A percentile compares a stretch with the other conserved stretches of the same genome.
Evolutionary conservation across 805 yeast genomes (phyloP).

Genomic region (Saturnispora gosingensis): DNA sequence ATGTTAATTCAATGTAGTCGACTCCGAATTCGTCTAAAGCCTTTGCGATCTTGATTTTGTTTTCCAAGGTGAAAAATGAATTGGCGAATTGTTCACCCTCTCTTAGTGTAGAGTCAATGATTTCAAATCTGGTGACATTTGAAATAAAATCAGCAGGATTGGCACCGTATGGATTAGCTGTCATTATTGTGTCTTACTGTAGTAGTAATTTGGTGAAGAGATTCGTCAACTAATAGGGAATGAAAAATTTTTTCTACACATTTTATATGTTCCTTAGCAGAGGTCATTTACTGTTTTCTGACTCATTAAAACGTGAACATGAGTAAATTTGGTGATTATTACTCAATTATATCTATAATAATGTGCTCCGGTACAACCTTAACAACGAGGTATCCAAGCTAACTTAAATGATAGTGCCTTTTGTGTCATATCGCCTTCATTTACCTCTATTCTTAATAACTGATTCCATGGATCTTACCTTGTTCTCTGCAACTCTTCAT

Average conservation of each 20-base stretch:
- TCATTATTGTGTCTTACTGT: neutral
- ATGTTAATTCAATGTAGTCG: constrained; percentile 50
- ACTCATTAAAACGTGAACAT: neutral
- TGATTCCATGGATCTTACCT: neutral
- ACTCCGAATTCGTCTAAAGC: constrained; percentile 55
- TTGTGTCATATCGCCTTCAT: no score
- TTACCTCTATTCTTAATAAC: no score
- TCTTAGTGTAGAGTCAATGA: constrained; percentile 50
- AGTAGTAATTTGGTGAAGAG: neutral
- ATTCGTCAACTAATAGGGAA: neutral
- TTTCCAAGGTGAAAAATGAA: constrained; percentile 49
- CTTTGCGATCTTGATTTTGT: constrained; percentile 48
- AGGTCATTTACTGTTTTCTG: neutral
- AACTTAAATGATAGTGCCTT: neutral
- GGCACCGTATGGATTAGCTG: constrained; percentile 47
- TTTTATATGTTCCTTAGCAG: neutral
- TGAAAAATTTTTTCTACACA: neutral
- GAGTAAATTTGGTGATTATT: neutral
- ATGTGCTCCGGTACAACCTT: neutral
- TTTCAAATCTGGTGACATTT: constrained; percentile 42
- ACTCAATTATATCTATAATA: no score
- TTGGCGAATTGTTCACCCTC: constrained; percentile 60
- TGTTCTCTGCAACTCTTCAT: neutral
- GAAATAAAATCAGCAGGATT: constrained; percentile 50
- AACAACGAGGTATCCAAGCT: no score